phyloP scores from a whole-genome alignment of 140 eudicot genomes.

The Anethum foeniculum region DNA sequence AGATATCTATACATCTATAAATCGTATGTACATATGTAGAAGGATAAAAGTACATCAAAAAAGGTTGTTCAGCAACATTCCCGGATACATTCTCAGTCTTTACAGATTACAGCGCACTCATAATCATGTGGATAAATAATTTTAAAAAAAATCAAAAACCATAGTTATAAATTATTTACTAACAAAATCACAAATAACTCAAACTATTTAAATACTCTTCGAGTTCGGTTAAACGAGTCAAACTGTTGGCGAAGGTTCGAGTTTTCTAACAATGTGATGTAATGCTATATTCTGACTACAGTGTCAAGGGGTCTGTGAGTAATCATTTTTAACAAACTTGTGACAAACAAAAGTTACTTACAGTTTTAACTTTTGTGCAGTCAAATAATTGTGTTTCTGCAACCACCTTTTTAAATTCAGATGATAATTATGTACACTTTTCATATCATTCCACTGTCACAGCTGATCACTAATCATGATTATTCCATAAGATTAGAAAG shows the following conservation, averaged over 20 bases:
- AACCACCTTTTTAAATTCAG: not conserved
- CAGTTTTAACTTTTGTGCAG: conserved; percentile 3
- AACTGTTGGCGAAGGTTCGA: too few species aligned
- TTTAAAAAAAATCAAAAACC: not conserved
- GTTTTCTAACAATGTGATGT: too few species aligned
- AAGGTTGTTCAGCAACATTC: not conserved
- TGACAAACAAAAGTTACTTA: conserved; percentile 4
- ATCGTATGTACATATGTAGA: conserved; percentile 1
- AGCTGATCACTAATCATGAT: not conserved
- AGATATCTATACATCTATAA: not conserved
- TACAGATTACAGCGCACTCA: not conserved
- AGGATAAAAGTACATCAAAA: not conserved
- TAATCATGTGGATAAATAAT: not conserved
- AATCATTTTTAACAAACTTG: not conserved
- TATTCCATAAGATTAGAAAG: conserved; percentile 1
- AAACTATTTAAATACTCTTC: not conserved
- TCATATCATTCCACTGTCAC: not conserved
- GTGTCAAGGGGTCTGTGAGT: not conserved
- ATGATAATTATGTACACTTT: not conserved
- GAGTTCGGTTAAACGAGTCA: too few species aligned
- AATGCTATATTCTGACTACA: not conserved
- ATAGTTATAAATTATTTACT: too few species aligned
- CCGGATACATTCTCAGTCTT: not conserved
- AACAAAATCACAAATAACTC: too few species aligned
- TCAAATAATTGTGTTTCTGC: not conserved